Evolutionary conservation across 2,329 filamentous ascomycete genomes (phyloP).

Genomic region (Ophiobolus disseminans): DNA sequence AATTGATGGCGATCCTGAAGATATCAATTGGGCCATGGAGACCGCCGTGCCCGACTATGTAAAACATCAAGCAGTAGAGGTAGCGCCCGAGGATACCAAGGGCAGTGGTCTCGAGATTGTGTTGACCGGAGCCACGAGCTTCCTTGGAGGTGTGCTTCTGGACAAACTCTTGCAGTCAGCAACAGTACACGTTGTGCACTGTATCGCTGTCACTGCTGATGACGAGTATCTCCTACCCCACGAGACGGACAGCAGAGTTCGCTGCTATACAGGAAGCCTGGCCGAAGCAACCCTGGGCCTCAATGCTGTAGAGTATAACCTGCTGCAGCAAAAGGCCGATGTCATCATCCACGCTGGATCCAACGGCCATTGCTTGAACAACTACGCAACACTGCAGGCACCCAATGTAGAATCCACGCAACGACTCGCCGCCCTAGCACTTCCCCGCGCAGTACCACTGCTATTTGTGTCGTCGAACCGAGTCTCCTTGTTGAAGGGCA

Average conservation of each 20-base stretch:
- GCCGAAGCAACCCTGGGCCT: not conserved
- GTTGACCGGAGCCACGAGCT: too few relatives aligned
- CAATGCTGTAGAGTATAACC: not conserved
- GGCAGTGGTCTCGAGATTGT: not conserved
- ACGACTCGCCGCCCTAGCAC: not conserved
- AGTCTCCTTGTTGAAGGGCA: not conserved
- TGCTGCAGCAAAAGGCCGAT: not conserved
- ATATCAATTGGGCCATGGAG: conserved; percentile 53
- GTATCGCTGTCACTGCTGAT: too few relatives aligned
- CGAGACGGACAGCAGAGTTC: too few relatives aligned
- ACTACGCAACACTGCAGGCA: not conserved
- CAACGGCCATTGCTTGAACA: conserved; percentile 1
- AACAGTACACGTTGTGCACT: too few relatives aligned
- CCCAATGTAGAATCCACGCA: not conserved
- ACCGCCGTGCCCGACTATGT: conserved; percentile 21
- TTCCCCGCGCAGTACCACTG: not conserved
- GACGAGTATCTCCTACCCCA: too few relatives aligned
- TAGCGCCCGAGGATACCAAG: not conserved
- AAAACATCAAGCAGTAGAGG: not conserved
- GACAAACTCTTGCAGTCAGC: too few relatives aligned
- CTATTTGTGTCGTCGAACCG: not conserved
- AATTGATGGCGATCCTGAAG: too few relatives aligned
- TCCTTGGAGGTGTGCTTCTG: too few relatives aligned
- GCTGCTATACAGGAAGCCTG: conserved; percentile 2
- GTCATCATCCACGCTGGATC: conserved; percentile 21